These are phyloP conservation scores for Boletus subcaerulescens DNA, from an alignment of 768 basidiomycete species.

Conservation along the genomic window DNA sequence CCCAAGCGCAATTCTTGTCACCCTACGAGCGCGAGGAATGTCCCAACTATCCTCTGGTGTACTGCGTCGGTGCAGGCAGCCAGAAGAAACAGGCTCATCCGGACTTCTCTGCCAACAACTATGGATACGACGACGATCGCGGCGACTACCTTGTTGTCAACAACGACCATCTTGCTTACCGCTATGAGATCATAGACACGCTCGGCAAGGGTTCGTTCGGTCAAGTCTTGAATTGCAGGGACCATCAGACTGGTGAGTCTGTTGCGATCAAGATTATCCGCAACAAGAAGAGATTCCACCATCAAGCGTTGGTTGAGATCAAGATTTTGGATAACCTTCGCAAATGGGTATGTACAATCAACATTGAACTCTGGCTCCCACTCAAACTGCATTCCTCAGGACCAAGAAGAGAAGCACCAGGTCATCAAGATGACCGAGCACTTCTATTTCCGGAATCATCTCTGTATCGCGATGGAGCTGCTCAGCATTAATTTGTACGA, in stretches of 20 bases:
- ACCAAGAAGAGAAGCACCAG: constrained; percentile 93
- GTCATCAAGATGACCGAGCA: constrained; percentile 98
- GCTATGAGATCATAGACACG: constrained; percentile 91
- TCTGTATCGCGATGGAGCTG: constrained; percentile 98
- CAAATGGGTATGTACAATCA: constrained; percentile 79
- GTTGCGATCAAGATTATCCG: constrained; percentile 99
- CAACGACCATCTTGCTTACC: constrained; percentile 91
- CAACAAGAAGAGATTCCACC: constrained; percentile 98
- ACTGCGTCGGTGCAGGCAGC: constrained; percentile 74
- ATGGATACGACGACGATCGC: constrained; percentile 96
- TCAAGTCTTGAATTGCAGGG: constrained; percentile 92
- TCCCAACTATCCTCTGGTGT: constrained; percentile 80
- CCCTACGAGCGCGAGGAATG: constrained; percentile 91
- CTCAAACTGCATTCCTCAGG: constrained; percentile 51
- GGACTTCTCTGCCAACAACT: constrained; percentile 78
- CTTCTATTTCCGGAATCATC: constrained; percentile 96
- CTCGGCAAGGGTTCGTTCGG: constrained; percentile 99
- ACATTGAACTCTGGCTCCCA: neutral
- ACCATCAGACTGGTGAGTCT: constrained; percentile 92
- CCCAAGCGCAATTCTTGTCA: constrained; percentile 69
- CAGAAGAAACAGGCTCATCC: constrained; percentile 80
- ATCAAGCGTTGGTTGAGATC: constrained; percentile 98
- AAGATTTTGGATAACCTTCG: constrained; percentile 95
- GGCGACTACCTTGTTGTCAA: constrained; percentile 93
- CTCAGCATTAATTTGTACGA: constrained; percentile 99